A percentile compares a stretch with the other conserved stretches of the same genome.
phyloP scores from a whole-genome alignment of 257 asterid species.

The Solanum dulcamara region DNA sequence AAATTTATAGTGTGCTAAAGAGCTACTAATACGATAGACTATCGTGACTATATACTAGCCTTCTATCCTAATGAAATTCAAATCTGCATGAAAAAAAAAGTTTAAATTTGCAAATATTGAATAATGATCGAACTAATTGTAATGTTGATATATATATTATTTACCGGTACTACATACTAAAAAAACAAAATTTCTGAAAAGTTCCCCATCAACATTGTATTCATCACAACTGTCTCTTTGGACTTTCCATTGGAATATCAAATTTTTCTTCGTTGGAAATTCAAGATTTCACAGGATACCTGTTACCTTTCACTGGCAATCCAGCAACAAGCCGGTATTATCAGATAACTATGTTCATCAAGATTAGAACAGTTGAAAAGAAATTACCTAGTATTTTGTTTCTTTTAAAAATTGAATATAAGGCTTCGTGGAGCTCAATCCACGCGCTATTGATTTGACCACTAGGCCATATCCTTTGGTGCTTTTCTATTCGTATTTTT shows the following conservation, averaged over 20 bases:
- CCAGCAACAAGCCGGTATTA: too few relatives aligned
- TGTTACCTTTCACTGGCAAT: too few relatives aligned
- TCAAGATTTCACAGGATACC: too few relatives aligned
- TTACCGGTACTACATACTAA: too few relatives aligned
- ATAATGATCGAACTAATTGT: background rate
- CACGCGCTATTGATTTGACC: background rate
- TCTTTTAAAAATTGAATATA: accelerated
- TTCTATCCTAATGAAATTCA: too few relatives aligned
- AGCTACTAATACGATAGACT: too few relatives aligned
- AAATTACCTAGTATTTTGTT: background rate
- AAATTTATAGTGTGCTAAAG: too few relatives aligned
- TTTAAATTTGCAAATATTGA: background rate
- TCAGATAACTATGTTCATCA: background rate
- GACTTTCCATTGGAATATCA: too few relatives aligned
- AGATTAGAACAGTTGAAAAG: background rate
- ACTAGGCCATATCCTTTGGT: background rate
- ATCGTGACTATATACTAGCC: too few relatives aligned
- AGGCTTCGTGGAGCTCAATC: background rate
- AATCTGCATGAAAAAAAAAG: background rate
- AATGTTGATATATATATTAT: background rate
- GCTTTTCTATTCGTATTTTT: background rate
- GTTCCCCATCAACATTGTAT: background rate
- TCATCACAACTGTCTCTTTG: too few relatives aligned
- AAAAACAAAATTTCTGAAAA: too few relatives aligned
- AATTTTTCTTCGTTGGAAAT: too few relatives aligned